phyloP scores from a whole-genome alignment of 129 eudicot species.

The Smallanthus sonchifolius region DNA sequence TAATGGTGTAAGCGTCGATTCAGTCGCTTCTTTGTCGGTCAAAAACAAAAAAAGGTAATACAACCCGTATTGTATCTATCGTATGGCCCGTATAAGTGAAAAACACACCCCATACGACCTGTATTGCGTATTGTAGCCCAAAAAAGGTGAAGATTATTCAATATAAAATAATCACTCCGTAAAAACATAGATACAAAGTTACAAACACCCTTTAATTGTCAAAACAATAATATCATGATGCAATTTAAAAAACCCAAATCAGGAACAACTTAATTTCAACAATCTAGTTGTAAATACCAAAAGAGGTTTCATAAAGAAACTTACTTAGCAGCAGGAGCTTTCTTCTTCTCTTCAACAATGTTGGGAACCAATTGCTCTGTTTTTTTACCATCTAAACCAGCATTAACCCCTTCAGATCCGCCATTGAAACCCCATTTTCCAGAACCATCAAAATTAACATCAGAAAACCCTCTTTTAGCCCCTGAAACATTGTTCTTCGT shows the following conservation, averaged over 20 bases:
- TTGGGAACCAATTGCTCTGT: slow-evolving; percentile 23
- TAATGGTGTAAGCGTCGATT: too few relatives aligned
- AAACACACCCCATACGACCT: too few relatives aligned
- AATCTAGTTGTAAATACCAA: not conserved
- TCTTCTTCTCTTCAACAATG: slow-evolving; percentile 48
- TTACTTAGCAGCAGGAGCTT: slow-evolving; percentile 65
- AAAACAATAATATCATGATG: not conserved
- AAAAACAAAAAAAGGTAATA: too few relatives aligned
- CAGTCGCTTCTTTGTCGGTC: too few relatives aligned
- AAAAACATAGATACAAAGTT: not conserved
- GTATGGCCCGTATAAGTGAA: too few relatives aligned
- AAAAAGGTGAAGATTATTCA: too few relatives aligned
- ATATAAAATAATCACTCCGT: not conserved
- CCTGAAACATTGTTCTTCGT: slow-evolving; percentile 42
- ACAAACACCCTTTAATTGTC: not conserved
- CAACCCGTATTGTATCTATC: too few relatives aligned
- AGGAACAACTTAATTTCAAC: not conserved
- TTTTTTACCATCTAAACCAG: slow-evolving; percentile 21
- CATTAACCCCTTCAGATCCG: slow-evolving; percentile 37
- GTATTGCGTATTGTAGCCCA: too few relatives aligned
- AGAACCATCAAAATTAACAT: slow-evolving; percentile 46
- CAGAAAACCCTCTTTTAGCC: slow-evolving; percentile 72
- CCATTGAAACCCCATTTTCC: slow-evolving; percentile 53
- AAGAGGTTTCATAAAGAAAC: not conserved
- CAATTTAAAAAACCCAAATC: not conserved